Evolutionary conservation across 495 filamentous ascomycete genomes (phyloP).

Genomic region (Choiromyces venosus): DNA sequence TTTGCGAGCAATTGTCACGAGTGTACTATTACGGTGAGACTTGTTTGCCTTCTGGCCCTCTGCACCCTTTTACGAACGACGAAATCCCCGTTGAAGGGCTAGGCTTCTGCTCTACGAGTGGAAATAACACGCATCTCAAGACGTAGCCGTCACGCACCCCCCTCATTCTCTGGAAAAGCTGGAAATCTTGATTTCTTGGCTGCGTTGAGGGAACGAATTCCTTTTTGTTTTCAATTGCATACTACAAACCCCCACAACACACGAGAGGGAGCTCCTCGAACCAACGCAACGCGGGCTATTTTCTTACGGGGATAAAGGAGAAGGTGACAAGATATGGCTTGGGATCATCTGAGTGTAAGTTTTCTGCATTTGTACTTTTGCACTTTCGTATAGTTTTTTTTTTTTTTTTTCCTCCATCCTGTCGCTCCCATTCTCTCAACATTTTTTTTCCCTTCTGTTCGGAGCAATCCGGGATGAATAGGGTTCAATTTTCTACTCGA

Average conservation of each 20-base stretch:
- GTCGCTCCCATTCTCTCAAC: not conserved
- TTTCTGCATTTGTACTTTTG: not conserved
- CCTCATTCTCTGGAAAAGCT: not conserved
- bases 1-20: not conserved
- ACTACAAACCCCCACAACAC: not conserved
- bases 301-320: constrained; percentile 1
- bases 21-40: constrained; percentile 7
- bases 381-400: constrained; percentile 6
- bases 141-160: not conserved
- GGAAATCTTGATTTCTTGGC: constrained; percentile 7
- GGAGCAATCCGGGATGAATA: not conserved
- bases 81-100: constrained; percentile 2
- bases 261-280: constrained; percentile 7
- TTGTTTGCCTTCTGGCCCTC: constrained; percentile 6
- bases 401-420: not conserved
- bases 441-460: not conserved
- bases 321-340: constrained; percentile 22
- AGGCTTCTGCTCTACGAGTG: constrained; percentile 5
- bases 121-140: constrained; percentile 4
- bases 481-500: not conserved
- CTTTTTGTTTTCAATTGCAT: constrained; percentile 12
- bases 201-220: not conserved
- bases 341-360: constrained; percentile 35
- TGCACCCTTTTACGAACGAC: not conserved
- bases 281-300: constrained; percentile 4